Evolutionary conservation across 345 rosid species (phyloP), one percentile per base, ranked within the genome.

Genomic region (Acer negundo): DNA sequence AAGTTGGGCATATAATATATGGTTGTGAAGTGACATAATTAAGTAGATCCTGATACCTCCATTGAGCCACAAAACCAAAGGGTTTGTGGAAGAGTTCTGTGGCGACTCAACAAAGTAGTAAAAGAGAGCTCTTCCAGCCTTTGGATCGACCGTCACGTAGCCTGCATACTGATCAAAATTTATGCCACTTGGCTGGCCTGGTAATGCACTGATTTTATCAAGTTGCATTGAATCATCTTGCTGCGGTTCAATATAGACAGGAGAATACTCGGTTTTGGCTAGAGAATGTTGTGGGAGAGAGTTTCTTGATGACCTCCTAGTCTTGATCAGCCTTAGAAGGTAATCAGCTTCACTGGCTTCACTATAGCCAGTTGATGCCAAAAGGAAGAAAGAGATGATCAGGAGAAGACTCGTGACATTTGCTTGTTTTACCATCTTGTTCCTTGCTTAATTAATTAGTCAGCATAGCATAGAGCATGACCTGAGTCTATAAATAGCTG

Each of bases 71-170:
- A 80, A 70, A 75, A 80, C 69, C 73, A 80, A 42, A 31, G 79
- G 83, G 28, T 80, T 80, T 26, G 69, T 55, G 3, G 83, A 75
- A 71, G 83, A 65, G 44, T 80, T 56, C 11, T 71, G 28, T 9
- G 83, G 79, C 7, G 82, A 80, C 77, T 80, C 83, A 10, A 62
- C 63, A 46, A 80, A 80, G 31, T 80, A 80, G 62, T 80, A 80
- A 64, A 80, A 76, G 16, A 80, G 75, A 0, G 80, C 80, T 71
- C 83, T 71, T 7, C 80, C 83, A 0, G 79, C 79, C 28, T 28
- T 66, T 7, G 76, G 71, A 76, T 76, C 79, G 28, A 80, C 79
- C 0, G 83, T 80, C 6, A 80, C 83, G 46, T 80, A 71, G 16
- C 83, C 79, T 20, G 79, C 67, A 13, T 80, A 80, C 7, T 80